Percentiles rank a stretch among this genome's conserved stretches.
Conservation (phyloP, 768 basidiomycete species). For the Panaeolus papilionaceus region DNA sequence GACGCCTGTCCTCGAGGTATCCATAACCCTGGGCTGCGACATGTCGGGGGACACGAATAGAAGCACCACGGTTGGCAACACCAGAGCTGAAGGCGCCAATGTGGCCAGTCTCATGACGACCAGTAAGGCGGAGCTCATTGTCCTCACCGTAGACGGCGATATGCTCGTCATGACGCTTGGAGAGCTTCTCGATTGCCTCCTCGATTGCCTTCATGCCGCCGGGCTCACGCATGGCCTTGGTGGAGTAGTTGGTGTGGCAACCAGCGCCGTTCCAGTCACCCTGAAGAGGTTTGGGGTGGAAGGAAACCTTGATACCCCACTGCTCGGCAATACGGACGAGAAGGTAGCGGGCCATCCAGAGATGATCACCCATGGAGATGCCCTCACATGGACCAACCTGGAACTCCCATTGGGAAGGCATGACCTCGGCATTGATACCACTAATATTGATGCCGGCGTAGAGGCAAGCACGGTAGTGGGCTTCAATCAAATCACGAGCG, state of each 20-base stretch:
- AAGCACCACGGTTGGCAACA: slow-evolving; percentile 97
- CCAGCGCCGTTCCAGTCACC: slow-evolving; percentile 99
- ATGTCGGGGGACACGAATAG: slow-evolving; percentile 94
- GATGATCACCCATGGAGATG: slow-evolving; percentile 98
- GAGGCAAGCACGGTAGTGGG: slow-evolving; percentile 97
- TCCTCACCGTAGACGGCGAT: slow-evolving; percentile 98
- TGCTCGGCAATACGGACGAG: slow-evolving; percentile 96
- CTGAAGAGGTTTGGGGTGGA: slow-evolving; percentile 97
- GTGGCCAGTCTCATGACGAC: slow-evolving; percentile 97
- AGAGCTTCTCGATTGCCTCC: slow-evolving; percentile 91
- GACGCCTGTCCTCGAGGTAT: slow-evolving; percentile 96
- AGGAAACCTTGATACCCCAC: slow-evolving; percentile 96
- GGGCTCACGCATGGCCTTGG: slow-evolving; percentile 90
- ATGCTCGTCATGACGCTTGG: slow-evolving; percentile 91
- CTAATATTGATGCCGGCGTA: slow-evolving; percentile 97
- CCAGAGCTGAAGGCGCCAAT: slow-evolving; percentile 92
- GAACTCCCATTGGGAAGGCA: slow-evolving; percentile 99
- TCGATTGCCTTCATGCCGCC: slow-evolving; percentile 95
- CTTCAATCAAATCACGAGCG: slow-evolving; percentile 98
- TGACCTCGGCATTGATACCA: slow-evolving; percentile 99
- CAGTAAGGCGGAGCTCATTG: slow-evolving; percentile 95
- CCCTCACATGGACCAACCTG: slow-evolving; percentile 99
- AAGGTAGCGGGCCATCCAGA: slow-evolving; percentile 99
- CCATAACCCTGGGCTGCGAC: slow-evolving; percentile 93
- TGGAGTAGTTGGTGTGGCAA: slow-evolving; percentile 98